These are phyloP conservation scores for Serendipita indica DNA, from an alignment of 768 basidiomycete genomes.

Conservation along the genomic window DNA sequence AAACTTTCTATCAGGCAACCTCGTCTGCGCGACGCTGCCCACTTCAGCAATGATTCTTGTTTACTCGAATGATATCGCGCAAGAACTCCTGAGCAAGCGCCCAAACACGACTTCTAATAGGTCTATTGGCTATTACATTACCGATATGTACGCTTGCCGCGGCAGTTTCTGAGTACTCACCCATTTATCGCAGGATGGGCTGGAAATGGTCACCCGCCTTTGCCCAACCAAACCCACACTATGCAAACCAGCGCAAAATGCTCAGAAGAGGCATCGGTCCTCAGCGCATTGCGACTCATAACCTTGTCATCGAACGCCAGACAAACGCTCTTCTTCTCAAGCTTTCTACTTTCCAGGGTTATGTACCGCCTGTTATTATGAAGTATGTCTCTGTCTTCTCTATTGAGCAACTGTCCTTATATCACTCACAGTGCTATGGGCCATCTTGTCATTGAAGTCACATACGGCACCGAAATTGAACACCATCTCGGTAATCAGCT, in stretches of 20 bases:
- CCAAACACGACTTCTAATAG: constrained; percentile 16
- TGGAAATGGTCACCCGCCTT: background rate
- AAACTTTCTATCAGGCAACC: constrained; percentile 10
- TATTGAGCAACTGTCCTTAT: background rate
- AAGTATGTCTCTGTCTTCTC: background rate
- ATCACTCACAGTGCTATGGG: background rate
- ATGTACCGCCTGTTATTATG: background rate
- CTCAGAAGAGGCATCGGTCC: background rate
- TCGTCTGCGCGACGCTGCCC: constrained; percentile 17
- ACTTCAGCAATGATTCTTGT: constrained; percentile 15
- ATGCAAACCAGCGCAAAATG: background rate
- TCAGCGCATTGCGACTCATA: background rate
- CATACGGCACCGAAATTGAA: background rate
- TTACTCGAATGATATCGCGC: constrained; percentile 13
- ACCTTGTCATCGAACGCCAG: background rate
- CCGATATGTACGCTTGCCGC: constrained; percentile 10
- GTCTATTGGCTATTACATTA: background rate
- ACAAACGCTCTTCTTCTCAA: background rate
- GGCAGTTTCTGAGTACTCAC: background rate
- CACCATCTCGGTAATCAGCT: background rate
- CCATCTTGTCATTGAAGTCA: background rate
- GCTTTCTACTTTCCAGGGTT: background rate
- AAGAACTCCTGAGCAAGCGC: constrained; percentile 15
- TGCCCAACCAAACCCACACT: background rate
- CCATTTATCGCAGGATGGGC: background rate